A percentile compares a stretch with the other conserved stretches of the same genome.
phyloP scores from a whole-genome alignment of 2,329 filamentous ascomycete genomes.

The Fusarium caatingaense region DNA sequence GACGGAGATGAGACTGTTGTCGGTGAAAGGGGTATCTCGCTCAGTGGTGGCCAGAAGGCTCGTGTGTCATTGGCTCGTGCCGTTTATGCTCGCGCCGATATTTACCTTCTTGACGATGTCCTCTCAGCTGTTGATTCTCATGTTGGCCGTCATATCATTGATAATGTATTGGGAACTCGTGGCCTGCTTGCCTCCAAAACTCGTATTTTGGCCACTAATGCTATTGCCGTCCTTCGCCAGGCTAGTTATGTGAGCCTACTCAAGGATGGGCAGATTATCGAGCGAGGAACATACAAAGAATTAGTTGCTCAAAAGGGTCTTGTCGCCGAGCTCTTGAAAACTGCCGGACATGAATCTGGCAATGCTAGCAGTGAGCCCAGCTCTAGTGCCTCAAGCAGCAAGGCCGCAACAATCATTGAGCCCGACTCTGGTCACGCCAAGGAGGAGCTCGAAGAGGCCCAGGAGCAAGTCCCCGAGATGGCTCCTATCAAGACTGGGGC shows the following conservation, averaged over 20 bases:
- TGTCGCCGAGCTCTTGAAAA: slow-evolving; percentile 84
- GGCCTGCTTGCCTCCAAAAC: slow-evolving; percentile 89
- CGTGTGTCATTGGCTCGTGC: slow-evolving; percentile 91
- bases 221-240: slow-evolving; percentile 89
- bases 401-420: slow-evolving; percentile 68
- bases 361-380: slow-evolving; percentile 53
- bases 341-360: slow-evolving; percentile 71
- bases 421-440: slow-evolving; percentile 65
- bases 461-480: slow-evolving; percentile 80
- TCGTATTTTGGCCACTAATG: slow-evolving; percentile 92
- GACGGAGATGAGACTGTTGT: slow-evolving; percentile 98
- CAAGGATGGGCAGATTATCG: slow-evolving; percentile 83
- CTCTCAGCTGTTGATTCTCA: slow-evolving; percentile 98
- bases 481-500: slow-evolving; percentile 74
- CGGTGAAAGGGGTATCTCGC: slow-evolving; percentile 93
- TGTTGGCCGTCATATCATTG: slow-evolving; percentile 92
- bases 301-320: slow-evolving; percentile 94
- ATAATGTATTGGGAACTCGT: slow-evolving; percentile 88
- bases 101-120: slow-evolving; percentile 94
- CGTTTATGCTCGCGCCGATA: slow-evolving; percentile 95
- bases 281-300: slow-evolving; percentile 90
- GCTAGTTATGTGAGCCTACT: slow-evolving; percentile 90
- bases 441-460: slow-evolving; percentile 78
- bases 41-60: slow-evolving; percentile 96
- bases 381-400: slow-evolving; percentile 61